phyloP scores from a whole-genome alignment of 495 filamentous ascomycete species.

The Letharia columbiana region DNA sequence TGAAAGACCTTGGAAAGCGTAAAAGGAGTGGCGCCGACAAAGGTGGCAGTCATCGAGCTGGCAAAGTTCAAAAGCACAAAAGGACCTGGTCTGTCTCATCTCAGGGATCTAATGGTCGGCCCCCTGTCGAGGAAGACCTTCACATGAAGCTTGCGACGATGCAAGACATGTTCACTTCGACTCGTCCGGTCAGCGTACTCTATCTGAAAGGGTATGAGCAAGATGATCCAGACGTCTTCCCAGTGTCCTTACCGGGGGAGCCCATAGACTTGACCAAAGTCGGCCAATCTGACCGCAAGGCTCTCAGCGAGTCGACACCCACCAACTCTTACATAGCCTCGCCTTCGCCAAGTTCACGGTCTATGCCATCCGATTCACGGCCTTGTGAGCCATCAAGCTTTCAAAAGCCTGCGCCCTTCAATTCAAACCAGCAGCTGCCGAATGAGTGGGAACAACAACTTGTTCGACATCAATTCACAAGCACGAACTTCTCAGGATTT shows the following conservation, averaged over 20 bases:
- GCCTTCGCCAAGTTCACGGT: conserved; percentile 58
- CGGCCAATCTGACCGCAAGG: conserved; percentile 42
- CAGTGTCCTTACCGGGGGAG: conserved; percentile 67
- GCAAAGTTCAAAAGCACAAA: conserved; percentile 82
- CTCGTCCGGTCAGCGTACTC: conserved; percentile 73
- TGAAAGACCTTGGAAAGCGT: conserved; percentile 80
- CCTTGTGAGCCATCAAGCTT: conserved; percentile 12
- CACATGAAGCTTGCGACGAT: conserved; percentile 73
- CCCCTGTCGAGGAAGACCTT: conserved; percentile 77
- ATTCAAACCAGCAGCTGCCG: conserved; percentile 22
- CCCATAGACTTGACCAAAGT: conserved; percentile 49
- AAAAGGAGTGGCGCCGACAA: conserved; percentile 61
- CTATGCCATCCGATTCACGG: conserved; percentile 43
- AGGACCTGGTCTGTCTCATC: conserved; percentile 96
- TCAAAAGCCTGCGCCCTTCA: conserved; percentile 13
- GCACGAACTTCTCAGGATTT: conserved; percentile 19
- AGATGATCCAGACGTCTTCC: conserved; percentile 84
- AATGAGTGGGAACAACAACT: conserved; percentile 43
- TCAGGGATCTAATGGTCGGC: conserved; percentile 57
- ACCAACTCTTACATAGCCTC: conserved; percentile 59
- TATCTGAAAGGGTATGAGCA: conserved; percentile 72
- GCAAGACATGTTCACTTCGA: conserved; percentile 95
- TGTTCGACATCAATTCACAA: conserved; percentile 40
- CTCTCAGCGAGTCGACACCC: conserved; percentile 43
- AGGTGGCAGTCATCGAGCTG: conserved; percentile 44